Conservation (phyloP, 257 asterid species). For the Ehretia macrophylla region DNA sequence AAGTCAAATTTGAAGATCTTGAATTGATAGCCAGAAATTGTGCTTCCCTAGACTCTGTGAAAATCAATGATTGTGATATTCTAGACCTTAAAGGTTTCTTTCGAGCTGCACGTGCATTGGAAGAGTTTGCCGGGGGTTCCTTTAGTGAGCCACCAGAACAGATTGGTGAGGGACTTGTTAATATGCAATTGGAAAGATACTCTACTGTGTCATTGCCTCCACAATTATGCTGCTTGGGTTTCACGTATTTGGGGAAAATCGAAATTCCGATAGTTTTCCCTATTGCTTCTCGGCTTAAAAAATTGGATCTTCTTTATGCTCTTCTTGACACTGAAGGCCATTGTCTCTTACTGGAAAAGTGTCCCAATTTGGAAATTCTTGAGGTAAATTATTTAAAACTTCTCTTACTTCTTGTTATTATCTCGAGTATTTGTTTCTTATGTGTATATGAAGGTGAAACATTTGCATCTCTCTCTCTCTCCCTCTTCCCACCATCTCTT, state of each 20-base stretch:
- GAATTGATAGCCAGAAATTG: slow-evolving; percentile 71
- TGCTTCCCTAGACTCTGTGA: slow-evolving; percentile 50
- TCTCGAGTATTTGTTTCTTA: neutral
- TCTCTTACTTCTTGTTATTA: neutral
- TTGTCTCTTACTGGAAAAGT: slow-evolving; percentile 51
- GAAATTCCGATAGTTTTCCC: slow-evolving; percentile 66
- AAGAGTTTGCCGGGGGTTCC: slow-evolving; percentile 85
- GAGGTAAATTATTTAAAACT: slow-evolving; percentile 43
- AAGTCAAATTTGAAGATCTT: slow-evolving; percentile 47
- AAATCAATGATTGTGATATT: slow-evolving; percentile 65
- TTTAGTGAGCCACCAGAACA: slow-evolving; percentile 42
- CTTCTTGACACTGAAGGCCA: slow-evolving; percentile 84
- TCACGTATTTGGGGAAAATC: slow-evolving; percentile 54
- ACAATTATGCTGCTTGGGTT: slow-evolving; percentile 49
- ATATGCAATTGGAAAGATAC: slow-evolving; percentile 45
- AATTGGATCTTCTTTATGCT: slow-evolving; percentile 81
- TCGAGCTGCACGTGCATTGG: slow-evolving; percentile 48
- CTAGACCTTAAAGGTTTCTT: slow-evolving; percentile 49
- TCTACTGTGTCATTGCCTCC: slow-evolving; percentile 43
- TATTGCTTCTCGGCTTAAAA: slow-evolving; percentile 54
- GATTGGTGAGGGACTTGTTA: slow-evolving; percentile 43
- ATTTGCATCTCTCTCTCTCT: too few species aligned
- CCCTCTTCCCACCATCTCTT: too few species aligned
- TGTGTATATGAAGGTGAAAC: neutral
- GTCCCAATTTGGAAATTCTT: slow-evolving; percentile 77